These are phyloP conservation scores for Paramecium tetraurelia DNA, from an alignment of 73 alveolate genomes.

Conservation along the genomic window DNA sequence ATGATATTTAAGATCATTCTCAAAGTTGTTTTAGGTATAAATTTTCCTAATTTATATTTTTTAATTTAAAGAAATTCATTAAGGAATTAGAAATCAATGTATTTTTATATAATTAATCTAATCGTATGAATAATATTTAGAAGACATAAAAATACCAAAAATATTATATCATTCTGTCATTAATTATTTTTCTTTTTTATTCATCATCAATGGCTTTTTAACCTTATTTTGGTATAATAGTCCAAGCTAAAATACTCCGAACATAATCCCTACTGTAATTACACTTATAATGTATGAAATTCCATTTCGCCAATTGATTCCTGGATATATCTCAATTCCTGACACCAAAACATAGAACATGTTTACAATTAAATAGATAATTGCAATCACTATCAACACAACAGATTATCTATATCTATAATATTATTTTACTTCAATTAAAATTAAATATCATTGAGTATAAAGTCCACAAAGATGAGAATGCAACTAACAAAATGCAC, in stretches of 20 bases:
- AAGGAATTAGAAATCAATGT: neutral
- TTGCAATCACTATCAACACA: neutral
- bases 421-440: neutral
- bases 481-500: neutral
- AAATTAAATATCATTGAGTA: neutral
- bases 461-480: neutral
- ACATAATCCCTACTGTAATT: neutral
- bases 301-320: constrained; percentile 35
- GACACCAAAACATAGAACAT: neutral
- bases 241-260: constrained; percentile 36
- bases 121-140: neutral
- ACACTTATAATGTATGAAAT: neutral
- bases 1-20: neutral
- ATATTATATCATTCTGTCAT: neutral
- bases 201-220: neutral
- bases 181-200: neutral
- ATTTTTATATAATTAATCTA: neutral
- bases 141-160: neutral
- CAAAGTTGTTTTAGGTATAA: neutral
- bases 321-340: neutral
- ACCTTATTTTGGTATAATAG: neutral
- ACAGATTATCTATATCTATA: neutral
- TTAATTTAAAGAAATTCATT: neutral
- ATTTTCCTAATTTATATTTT: neutral
- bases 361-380: neutral